phyloP scores from a whole-genome alignment of 345 rosid genomes.

The Eucalyptus sideroxylon region DNA sequence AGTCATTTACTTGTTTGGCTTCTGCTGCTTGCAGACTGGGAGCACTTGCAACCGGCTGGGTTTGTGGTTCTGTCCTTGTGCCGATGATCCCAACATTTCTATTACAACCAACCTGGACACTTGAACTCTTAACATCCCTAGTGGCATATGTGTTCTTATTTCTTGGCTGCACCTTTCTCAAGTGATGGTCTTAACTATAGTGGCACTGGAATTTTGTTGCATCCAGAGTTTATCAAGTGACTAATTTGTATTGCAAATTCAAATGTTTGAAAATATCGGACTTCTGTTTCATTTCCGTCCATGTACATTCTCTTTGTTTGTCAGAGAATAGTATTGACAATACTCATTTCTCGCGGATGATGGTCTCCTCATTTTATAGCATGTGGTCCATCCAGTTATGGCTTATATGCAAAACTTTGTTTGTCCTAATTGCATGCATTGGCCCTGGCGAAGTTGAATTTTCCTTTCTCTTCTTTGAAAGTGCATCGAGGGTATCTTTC shows the following conservation, averaged over 20 bases:
- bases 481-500: background rate
- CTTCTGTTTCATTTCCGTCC: background rate
- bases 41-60: constrained; percentile 79
- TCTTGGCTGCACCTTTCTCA: constrained; percentile 79
- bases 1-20: background rate
- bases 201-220: background rate
- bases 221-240: background rate
- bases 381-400: background rate
- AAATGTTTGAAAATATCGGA: background rate
- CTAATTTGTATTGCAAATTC: background rate
- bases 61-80: constrained; percentile 65
- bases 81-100: constrained; percentile 71
- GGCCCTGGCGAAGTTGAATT: background rate
- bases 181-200: constrained; percentile 17
- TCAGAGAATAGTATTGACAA: background rate
- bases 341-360: background rate
- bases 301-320: background rate
- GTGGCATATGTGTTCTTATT: constrained; percentile 74
- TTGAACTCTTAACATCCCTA: constrained; percentile 84
- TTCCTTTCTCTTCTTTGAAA: background rate
- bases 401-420: background rate
- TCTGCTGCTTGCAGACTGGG: constrained; percentile 39
- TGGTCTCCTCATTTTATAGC: background rate
- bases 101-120: constrained; percentile 84
- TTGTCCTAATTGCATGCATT: background rate